Percentiles rank a stretch among this genome's conserved stretches.
Conservation (phyloP, 2,329 filamentous ascomycete species). For the Aotearoamyces nothofagi region DNA sequence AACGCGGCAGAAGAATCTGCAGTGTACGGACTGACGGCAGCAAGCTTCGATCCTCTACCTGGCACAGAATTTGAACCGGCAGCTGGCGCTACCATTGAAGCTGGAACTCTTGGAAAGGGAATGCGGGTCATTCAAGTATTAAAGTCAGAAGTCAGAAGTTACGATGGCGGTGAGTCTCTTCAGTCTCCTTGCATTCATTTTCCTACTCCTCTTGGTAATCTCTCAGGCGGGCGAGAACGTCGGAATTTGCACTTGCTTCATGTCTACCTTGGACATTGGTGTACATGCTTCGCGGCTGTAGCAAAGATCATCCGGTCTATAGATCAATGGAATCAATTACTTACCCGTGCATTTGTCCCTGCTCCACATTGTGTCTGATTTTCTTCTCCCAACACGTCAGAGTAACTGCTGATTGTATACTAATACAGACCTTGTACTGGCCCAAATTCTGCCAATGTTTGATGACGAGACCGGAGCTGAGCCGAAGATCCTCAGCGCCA, state of each 20-base stretch:
- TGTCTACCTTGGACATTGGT: too few relatives aligned
- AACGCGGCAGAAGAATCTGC: constrained; percentile 63
- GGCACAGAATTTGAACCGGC: constrained; percentile 87
- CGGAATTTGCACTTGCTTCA: too few relatives aligned
- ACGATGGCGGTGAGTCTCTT: constrained; percentile 68
- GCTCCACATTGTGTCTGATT: too few relatives aligned
- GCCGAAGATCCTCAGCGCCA: constrained; percentile 62
- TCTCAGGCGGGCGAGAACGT: too few relatives aligned
- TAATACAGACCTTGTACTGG: constrained; percentile 59
- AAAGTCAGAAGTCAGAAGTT: constrained; percentile 74
- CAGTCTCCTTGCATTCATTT: too few relatives aligned
- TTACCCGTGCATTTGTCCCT: too few relatives aligned
- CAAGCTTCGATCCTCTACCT: constrained; percentile 58
- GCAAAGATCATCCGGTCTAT: too few relatives aligned
- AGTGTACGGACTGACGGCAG: constrained; percentile 60
- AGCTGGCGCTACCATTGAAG: constrained; percentile 73
- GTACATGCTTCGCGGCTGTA: too few relatives aligned
- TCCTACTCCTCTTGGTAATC: too few relatives aligned
- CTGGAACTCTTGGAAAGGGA: constrained; percentile 67
- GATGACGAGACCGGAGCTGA: constrained; percentile 82
- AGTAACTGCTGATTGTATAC: constrained; percentile 5
- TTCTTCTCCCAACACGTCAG: not conserved
- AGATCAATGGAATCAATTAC: constrained; percentile 24
- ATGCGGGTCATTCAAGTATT: constrained; percentile 78
- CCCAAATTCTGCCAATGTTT: constrained; percentile 83